phyloP scores from a whole-genome alignment of 2,329 filamentous ascomycete genomes.

The Diaporthe aspalathi region DNA sequence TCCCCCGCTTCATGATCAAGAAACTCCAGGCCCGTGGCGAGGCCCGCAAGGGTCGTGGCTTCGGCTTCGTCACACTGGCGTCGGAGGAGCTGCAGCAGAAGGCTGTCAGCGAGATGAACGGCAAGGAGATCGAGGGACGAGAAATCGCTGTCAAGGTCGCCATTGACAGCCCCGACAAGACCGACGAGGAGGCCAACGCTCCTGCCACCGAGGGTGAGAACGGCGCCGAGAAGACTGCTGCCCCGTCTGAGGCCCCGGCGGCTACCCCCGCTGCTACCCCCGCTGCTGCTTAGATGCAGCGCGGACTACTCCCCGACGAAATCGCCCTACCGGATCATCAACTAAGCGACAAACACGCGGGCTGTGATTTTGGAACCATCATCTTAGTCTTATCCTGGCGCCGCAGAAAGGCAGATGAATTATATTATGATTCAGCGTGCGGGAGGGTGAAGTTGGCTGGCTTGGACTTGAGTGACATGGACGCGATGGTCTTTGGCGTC shows the following conservation, averaged over 20 bases:
- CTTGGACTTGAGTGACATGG: constrained; percentile 31
- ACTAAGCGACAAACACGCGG: constrained; percentile 27
- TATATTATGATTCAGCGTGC: constrained; percentile 43
- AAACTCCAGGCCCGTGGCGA: constrained; percentile 99
- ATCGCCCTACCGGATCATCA: constrained; percentile 23
- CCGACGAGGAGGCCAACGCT: constrained; percentile 81
- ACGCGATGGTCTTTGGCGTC: constrained; percentile 39
- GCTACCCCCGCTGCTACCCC: constrained; percentile 40
- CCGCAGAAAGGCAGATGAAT: constrained; percentile 30
- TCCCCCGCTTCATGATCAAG: constrained; percentile 99
- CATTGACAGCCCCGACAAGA: constrained; percentile 99
- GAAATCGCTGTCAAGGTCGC: constrained; percentile 99
- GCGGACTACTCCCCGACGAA: constrained; percentile 4
- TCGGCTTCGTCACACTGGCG: constrained; percentile 96
- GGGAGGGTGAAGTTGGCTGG: constrained; percentile 42
- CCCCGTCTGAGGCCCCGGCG: constrained; percentile 26
- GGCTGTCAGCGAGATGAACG: constrained; percentile 98
- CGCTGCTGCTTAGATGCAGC: constrained; percentile 47
- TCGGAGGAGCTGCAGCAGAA: constrained; percentile 98
- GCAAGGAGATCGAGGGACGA: constrained; percentile 97
- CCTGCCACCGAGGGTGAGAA: constrained; percentile 55
- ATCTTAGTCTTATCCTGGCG: constrained; percentile 40
- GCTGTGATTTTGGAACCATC: constrained; percentile 29
- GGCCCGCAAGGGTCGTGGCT: constrained; percentile 98
- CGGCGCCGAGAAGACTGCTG: constrained; percentile 52